Percentiles rank a stretch among this genome's conserved stretches.
phyloP scores from a whole-genome alignment of 108 stramenopile species.

The Bacterosira constricta region DNA sequence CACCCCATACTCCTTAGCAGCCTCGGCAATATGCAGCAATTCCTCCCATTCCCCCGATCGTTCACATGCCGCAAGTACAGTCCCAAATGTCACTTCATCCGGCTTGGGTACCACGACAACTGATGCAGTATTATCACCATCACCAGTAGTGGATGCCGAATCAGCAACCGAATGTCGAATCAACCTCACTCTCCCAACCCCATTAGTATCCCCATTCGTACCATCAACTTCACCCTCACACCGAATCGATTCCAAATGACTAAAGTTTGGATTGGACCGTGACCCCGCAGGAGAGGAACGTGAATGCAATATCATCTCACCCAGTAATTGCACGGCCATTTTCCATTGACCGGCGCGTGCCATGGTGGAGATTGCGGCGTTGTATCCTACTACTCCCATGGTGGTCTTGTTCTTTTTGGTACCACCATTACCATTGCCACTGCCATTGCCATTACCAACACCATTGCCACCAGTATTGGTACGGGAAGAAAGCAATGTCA shows the following conservation, averaged over 20 bases:
- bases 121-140: not conserved
- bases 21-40: conserved; percentile 55
- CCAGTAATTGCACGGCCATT: conserved; percentile 57
- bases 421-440: conserved; percentile 2
- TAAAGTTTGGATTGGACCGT: conserved; percentile 17
- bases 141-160: not conserved
- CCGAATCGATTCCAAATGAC: conserved; percentile 11
- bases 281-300: not conserved
- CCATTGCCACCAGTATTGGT: conserved; percentile 23
- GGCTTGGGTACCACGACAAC: conserved; percentile 55
- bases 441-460: not conserved
- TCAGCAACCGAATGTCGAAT: not conserved
- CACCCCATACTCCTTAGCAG: conserved; percentile 51
- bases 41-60: conserved; percentile 65
- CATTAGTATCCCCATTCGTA: conserved; percentile 5
- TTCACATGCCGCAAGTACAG: conserved; percentile 80
- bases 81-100: conserved; percentile 81
- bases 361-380: conserved; percentile 78
- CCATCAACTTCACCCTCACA: too few species aligned
- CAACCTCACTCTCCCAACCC: not conserved
- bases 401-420: too few species aligned
- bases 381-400: conserved; percentile 85
- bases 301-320: conserved; percentile 63
- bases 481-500: too few species aligned
- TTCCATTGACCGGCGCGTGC: conserved; percentile 71